These are phyloP conservation scores for Sarocladium strictum DNA, from an alignment of 2,329 filamentous ascomycete species.

Conservation along the genomic window DNA sequence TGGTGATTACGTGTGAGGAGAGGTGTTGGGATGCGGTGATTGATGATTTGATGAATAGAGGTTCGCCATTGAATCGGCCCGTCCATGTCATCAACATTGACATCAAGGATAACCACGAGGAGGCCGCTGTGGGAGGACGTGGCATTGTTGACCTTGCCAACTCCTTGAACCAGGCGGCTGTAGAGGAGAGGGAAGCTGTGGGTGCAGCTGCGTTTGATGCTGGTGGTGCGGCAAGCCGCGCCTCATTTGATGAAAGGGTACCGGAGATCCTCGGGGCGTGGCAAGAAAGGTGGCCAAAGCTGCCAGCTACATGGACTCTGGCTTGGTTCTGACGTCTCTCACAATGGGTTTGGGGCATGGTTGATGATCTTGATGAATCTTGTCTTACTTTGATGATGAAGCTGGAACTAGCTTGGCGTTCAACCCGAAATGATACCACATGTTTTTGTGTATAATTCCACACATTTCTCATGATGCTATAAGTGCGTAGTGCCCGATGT, in stretches of 20 bases:
- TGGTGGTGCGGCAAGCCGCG: constrained; percentile 59
- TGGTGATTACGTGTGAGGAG: constrained; percentile 97
- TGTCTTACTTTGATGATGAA: background rate
- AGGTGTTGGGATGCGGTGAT: constrained; percentile 97
- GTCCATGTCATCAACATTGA: constrained; percentile 99
- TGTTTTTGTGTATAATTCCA: too few relatives aligned
- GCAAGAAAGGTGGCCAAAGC: constrained; percentile 90
- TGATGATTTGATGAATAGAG: constrained; percentile 83
- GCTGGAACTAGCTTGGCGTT: background rate
- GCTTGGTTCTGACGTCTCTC: constrained; percentile 70
- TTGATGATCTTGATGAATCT: background rate
- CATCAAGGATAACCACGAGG: constrained; percentile 97
- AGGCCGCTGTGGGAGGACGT: constrained; percentile 82
- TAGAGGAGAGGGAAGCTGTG: constrained; percentile 64
- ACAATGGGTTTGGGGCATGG: background rate
- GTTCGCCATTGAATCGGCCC: constrained; percentile 79
- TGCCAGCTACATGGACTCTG: constrained; percentile 89
- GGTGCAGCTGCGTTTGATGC: constrained; percentile 63
- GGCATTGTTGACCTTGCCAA: constrained; percentile 90
- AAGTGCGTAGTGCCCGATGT: too few relatives aligned
- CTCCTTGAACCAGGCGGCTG: constrained; percentile 73
- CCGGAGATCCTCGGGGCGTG: constrained; percentile 86
- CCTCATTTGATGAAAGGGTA: constrained; percentile 85
- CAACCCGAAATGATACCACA: background rate
- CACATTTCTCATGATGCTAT: too few relatives aligned